Conservation (phyloP, 352 stramenopile genomes). For the Halophytophthora polymorphica region DNA sequence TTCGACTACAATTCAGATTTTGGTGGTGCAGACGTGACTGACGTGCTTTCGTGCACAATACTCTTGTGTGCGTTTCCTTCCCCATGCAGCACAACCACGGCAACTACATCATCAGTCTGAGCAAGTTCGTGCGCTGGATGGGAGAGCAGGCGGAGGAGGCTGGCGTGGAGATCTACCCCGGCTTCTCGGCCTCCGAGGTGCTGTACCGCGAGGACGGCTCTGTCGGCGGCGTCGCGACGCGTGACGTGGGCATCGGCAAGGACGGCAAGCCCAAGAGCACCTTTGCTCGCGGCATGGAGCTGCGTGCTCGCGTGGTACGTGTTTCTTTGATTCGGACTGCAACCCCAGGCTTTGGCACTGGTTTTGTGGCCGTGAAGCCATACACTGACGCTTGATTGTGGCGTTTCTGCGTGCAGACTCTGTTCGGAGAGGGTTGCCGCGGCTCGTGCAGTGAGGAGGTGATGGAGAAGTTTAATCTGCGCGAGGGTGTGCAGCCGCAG, state of each 20-base stretch:
- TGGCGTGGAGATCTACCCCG: slow-evolving; percentile 99
- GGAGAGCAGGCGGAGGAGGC: slow-evolving; percentile 95
- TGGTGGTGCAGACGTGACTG: slow-evolving; percentile 6
- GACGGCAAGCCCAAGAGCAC: slow-evolving; percentile 94
- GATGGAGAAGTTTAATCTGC: slow-evolving; percentile 96
- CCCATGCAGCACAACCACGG: slow-evolving; percentile 93
- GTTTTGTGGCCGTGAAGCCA: background rate
- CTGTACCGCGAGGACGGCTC: slow-evolving; percentile 77
- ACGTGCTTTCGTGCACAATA: background rate
- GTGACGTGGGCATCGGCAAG: slow-evolving; percentile 98
- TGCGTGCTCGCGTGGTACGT: slow-evolving; percentile 86
- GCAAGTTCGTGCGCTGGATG: slow-evolving; percentile 96
- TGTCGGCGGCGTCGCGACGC: slow-evolving; percentile 95
- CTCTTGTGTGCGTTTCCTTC: slow-evolving; percentile 18
- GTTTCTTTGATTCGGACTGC: no score
- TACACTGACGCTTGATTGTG: slow-evolving; percentile 7
- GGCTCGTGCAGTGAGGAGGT: slow-evolving; percentile 96
- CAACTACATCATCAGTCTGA: slow-evolving; percentile 98
- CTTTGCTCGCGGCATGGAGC: slow-evolving; percentile 97
- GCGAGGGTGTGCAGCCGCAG: slow-evolving; percentile 89
- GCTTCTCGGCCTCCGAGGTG: slow-evolving; percentile 95
- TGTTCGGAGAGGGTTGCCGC: slow-evolving; percentile 98
- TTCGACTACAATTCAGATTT: no score
- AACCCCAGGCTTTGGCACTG: background rate
- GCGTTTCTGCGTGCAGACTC: slow-evolving; percentile 73